Base-by-base conservation (phyloP, 2,329 filamentous ascomycete genomes). In the Exserohilum rostratum region DNA sequence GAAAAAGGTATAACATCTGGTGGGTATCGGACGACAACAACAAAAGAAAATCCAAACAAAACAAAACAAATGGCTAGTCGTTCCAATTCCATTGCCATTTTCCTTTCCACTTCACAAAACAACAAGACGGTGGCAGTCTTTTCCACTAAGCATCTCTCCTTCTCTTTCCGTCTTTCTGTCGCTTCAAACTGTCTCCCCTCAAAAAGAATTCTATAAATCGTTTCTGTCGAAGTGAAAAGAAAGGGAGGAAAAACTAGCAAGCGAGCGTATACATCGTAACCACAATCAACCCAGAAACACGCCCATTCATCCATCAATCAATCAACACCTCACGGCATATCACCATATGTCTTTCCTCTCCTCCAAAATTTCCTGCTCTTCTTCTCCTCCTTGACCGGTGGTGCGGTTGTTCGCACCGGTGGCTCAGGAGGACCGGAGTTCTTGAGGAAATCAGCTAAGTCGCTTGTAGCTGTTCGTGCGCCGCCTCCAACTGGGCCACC, bases 361-460 rank as follows among this genome's bases (percentile, higher is more conserved):
- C 65, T 49, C 73, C 73, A 75, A 52, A 75, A 75, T 48, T 64
- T 72, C 33, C 61, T 49, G 39, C 62, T 65, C 46, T 68, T 68
- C 64, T 71, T 73, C 15, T 68, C 66, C 42, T 74, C 72, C 35
- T 53, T 58, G 1, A 27, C 50, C 2, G 56, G 51, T 15, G 47
- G 31, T n/a, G 53, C 55, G 6, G 27, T 38, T 4, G 46, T 31
- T 7, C 22, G 22, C 17, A 54, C 47, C 1, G 59, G 27, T 6
- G 65, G 62, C 33, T 73, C 71, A 3, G 72, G 71, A 0, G 78
- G 78, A 0, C 75, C 78, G 1, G 73, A 77, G 27, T 71, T 75
- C 29, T 71, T 70, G 34, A 80, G 53, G 57, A 80, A 80, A 48
- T 79, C 77, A 2, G 77, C 77, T 29, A 79, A 64, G 50, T 79